Evolutionary conservation across 352 stramenopile genomes (phyloP).

Genomic region (Phytopythium ostracodes): DNA sequence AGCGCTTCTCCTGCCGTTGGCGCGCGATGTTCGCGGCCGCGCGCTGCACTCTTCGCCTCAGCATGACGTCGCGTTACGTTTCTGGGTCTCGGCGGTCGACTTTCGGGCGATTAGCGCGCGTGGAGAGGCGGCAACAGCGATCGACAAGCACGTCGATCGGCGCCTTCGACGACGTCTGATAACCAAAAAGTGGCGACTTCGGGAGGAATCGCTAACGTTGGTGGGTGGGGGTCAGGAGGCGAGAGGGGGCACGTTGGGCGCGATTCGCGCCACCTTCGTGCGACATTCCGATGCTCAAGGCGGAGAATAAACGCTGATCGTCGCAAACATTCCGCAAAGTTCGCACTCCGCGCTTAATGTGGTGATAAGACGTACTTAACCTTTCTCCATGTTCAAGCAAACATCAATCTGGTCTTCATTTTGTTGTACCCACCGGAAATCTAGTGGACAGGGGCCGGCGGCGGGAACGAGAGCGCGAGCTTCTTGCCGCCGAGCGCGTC

Average conservation of each 20-base stretch:
- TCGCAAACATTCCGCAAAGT: neutral
- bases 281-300: neutral
- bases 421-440: too few relatives aligned
- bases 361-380: neutral
- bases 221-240: slow-evolving; percentile 2
- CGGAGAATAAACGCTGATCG: neutral
- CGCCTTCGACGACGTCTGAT: neutral
- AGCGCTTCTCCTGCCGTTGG: neutral
- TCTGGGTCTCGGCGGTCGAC: neutral
- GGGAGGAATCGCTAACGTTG: neutral
- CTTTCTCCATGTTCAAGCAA: neutral
- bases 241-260: neutral
- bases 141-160: neutral
- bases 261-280: slow-evolving; percentile 5
- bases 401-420: too few relatives aligned
- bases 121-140: neutral
- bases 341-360: neutral
- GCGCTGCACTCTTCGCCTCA: slow-evolving; percentile 26
- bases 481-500: slow-evolving; percentile 83
- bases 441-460: slow-evolving; percentile 14
- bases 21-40: slow-evolving; percentile 1
- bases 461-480: slow-evolving; percentile 74
- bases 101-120: neutral
- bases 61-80: slow-evolving; percentile 8
- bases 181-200: neutral